Base-by-base conservation (phyloP, 2,329 filamentous ascomycete species). In the Ceratocystis cacaofunesta region DNA sequence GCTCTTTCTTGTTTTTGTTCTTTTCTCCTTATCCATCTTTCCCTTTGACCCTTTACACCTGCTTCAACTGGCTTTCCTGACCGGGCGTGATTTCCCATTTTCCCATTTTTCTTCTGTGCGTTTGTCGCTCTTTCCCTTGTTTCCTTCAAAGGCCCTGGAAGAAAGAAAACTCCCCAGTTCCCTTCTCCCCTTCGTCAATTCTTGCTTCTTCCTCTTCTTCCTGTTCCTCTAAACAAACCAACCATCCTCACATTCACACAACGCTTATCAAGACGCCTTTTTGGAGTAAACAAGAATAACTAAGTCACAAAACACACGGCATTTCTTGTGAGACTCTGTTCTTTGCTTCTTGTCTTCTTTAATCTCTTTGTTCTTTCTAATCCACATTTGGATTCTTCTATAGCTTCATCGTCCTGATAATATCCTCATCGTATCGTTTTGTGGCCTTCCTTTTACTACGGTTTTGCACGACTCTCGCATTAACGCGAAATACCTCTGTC, bases 11-110 rank as follows among this genome's bases (percentile, higher is more conserved):
- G 63, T 64, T 67, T 62, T 55, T 63, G 60, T 62, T 52, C 36
- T 66, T 69, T 68, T 66, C 60, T 69, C 64, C 58, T 67, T 68
- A 4, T 41, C 36, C 62, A 57, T 65, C 68, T 65, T 67, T 64
- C 66, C 65, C 55, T 67, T 64, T 32, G 36, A 41, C 58, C 25
- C 66, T 66, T 62, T 70, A 68, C 69, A 70, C 68, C 70, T 69
- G 68, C 69, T 71, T 69, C 68, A 66, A 44, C 52, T 50, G 36
- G 36, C 36, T 25, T 66, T 52, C 60, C 55, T 36, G 55, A 15
- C 30, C 55, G 32, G 55, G 55, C 55, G 55, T 58, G 55, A 58
- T 36, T 64, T 50, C 61, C 70, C 71, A 71, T 7, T 32, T 57
- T 30, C 12, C 52, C 32, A 12, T 70, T 70, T 69, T 69, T 68